phyloP scores from a whole-genome alignment of 2,329 filamentous ascomycete genomes.

The Macroventuria anomochaeta region DNA sequence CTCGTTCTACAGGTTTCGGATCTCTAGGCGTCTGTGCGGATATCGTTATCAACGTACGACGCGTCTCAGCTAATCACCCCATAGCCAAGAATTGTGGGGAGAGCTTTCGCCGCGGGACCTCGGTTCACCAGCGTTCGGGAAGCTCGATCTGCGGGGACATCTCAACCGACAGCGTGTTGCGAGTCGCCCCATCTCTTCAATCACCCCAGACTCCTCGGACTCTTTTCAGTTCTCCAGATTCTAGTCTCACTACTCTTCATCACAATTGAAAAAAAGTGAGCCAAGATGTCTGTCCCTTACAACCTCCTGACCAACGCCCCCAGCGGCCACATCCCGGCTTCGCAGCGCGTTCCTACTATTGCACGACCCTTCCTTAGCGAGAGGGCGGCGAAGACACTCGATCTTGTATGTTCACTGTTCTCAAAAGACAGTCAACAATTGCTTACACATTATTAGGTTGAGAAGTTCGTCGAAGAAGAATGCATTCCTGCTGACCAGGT shows the following conservation, averaged over 20 bases:
- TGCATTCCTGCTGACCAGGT: slow-evolving; percentile 78
- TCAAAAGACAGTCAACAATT: not conserved
- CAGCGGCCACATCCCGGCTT: slow-evolving; percentile 54
- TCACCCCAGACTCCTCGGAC: slow-evolving; percentile 17
- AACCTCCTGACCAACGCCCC: slow-evolving; percentile 45
- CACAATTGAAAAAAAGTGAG: not conserved
- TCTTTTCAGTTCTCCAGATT: slow-evolving; percentile 2
- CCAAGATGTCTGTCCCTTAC: slow-evolving; percentile 43
- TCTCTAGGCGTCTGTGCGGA: not conserved
- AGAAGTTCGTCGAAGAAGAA: slow-evolving; percentile 96
- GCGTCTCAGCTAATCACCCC: slow-evolving; percentile 9
- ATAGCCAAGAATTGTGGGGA: slow-evolving; percentile 11
- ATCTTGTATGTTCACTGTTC: slow-evolving; percentile 61
- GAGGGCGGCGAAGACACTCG: slow-evolving; percentile 80
- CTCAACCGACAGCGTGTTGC: slow-evolving; percentile 8
- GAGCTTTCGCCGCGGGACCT: not conserved
- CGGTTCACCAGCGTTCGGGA: slow-evolving; percentile 5
- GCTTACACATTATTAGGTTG: slow-evolving; percentile 60
- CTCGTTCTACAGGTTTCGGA: slow-evolving; percentile 3
- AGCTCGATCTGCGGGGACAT: slow-evolving; percentile 9
- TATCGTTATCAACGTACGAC: slow-evolving; percentile 13
- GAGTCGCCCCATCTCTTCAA: slow-evolving; percentile 16
- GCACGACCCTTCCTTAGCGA: slow-evolving; percentile 76
- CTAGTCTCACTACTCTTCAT: not conserved
- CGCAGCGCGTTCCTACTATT: slow-evolving; percentile 64